Evolutionary conservation across 2,329 filamentous ascomycete genomes (phyloP).

Genomic region (Teratosphaeria destructans): DNA sequence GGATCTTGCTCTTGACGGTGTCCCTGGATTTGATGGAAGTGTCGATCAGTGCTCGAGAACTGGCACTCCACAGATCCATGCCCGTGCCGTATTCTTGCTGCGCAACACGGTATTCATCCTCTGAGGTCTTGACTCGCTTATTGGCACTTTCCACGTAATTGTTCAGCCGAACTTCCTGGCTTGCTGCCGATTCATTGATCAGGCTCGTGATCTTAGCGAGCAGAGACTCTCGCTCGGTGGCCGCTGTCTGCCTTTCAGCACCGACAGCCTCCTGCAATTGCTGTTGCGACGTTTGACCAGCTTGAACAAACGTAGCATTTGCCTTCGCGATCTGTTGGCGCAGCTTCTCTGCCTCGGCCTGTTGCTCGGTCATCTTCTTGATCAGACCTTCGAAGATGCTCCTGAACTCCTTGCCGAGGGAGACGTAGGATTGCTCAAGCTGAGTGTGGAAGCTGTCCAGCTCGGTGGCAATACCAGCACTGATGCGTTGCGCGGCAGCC

Average conservation of each 20-base stretch:
- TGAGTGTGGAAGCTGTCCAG: conserved; percentile 74
- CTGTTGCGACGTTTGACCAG: conserved; percentile 56
- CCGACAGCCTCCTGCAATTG: conserved; percentile 60
- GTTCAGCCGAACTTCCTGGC: conserved; percentile 61
- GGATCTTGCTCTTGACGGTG: conserved; percentile 66
- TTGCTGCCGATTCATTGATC: conserved; percentile 61
- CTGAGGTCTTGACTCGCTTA: conserved; percentile 32
- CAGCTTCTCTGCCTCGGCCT: conserved; percentile 62
- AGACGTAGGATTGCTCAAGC: conserved; percentile 74
- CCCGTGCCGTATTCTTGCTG: conserved; percentile 56
- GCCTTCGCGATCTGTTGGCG: conserved; percentile 62
- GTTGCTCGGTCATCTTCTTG: conserved; percentile 64
- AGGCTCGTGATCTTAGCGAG: conserved; percentile 68
- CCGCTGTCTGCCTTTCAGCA: conserved; percentile 64
- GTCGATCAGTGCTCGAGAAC: conserved; percentile 58
- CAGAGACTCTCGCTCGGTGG: conserved; percentile 62
- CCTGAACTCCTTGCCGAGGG: conserved; percentile 78
- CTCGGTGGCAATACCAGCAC: conserved; percentile 78
- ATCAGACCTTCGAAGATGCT: conserved; percentile 71
- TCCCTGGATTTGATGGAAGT: conserved; percentile 66
- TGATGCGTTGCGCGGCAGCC: conserved; percentile 75
- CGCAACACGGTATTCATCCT: conserved; percentile 46
- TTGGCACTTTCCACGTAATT: conserved; percentile 56
- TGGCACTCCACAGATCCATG: conserved; percentile 65
- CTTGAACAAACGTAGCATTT: conserved; percentile 55